Conservation (phyloP, 139 green algal species). For the Chloropicon primus region DNA sequence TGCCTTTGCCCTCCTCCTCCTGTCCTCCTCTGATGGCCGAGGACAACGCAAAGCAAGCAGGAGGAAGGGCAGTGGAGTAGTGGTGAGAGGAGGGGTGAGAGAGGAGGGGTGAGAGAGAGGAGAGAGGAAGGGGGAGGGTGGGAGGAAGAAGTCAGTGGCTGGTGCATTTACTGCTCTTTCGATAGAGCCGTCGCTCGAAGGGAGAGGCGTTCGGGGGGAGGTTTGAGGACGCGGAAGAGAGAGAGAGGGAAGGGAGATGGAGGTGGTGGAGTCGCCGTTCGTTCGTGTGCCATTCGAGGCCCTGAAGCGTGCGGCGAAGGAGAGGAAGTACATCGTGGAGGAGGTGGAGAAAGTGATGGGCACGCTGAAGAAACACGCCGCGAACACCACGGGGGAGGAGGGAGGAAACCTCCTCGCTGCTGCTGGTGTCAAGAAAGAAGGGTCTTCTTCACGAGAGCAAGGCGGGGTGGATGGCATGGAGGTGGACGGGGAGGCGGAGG, state of each 20-base stretch:
- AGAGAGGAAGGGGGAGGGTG: not conserved
- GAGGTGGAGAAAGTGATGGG: not conserved
- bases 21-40: no score
- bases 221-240: not conserved
- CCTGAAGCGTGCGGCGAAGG: conserved; percentile 2
- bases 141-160: not conserved
- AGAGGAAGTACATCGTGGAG: not conserved
- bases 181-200: no score
- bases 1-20: no score
- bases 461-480: not conserved
- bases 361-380: not conserved
- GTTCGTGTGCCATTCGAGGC: conserved; percentile 14
- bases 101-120: not conserved
- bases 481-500: not conserved
- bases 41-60: no score
- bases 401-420: not conserved
- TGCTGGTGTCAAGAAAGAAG: not conserved
- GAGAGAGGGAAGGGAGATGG: not conserved
- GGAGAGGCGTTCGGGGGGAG: not conserved
- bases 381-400: not conserved
- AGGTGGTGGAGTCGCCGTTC: conserved; percentile 10
- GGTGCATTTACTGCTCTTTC: no score
- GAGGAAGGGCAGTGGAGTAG: not conserved
- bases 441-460: not conserved
- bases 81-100: not conserved